A percentile compares a stretch with the other conserved stretches of the same genome.
Conservation (phyloP, 1,284 basidiomycete genomes). For the Heterobasidion annosum region DNA sequence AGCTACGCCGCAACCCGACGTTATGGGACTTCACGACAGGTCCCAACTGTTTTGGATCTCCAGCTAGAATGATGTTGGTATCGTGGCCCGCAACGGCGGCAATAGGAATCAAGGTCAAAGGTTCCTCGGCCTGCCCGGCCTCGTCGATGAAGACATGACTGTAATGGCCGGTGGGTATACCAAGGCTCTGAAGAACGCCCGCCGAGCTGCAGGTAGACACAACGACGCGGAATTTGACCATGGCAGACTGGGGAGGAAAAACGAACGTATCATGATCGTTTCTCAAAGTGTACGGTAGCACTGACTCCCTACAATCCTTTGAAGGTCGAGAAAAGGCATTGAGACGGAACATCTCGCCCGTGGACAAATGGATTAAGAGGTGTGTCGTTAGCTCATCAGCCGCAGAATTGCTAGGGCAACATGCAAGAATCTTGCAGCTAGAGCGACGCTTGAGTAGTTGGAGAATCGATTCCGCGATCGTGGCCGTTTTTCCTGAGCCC, state of each 20-base stretch:
- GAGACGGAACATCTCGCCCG: conserved; percentile 32
- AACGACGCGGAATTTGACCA: conserved; percentile 35
- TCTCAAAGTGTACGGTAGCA: conserved; percentile 27
- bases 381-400: conserved; percentile 27
- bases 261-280: conserved; percentile 32
- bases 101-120: conserved; percentile 48
- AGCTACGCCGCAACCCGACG: conserved; percentile 44
- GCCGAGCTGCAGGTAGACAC: conserved; percentile 46
- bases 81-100: conserved; percentile 39
- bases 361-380: conserved; percentile 22
- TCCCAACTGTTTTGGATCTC: conserved; percentile 56
- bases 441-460: conserved; percentile 10
- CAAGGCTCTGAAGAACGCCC: conserved; percentile 33
- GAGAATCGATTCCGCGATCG: conserved; percentile 9
- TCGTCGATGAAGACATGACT: conserved; percentile 32
- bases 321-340: conserved; percentile 32
- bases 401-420: conserved; percentile 25
- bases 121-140: conserved; percentile 42
- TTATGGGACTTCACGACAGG: conserved; percentile 47
- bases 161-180: conserved; percentile 27
- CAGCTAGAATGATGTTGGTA: conserved; percentile 50
- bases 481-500: conserved; percentile 30
- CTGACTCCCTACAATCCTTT: conserved; percentile 18
- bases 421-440: conserved; percentile 25
- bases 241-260: conserved; percentile 24